phyloP scores from a whole-genome alignment of 2,329 filamentous ascomycete genomes.

The Sarocladium brachiariae region DNA sequence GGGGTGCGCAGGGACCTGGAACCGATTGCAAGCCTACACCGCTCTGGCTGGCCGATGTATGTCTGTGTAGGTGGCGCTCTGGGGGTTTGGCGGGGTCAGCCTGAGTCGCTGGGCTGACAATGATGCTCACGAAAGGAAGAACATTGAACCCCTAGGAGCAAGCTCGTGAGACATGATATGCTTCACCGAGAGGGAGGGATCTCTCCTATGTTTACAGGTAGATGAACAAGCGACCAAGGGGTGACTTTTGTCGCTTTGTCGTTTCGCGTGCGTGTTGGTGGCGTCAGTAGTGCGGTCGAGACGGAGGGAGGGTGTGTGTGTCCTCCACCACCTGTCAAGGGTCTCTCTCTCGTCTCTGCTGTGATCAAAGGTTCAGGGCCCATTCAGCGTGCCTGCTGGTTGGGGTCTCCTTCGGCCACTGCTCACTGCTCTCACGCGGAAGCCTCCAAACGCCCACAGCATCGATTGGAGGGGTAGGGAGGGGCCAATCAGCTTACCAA shows the following conservation, averaged over 20 bases:
- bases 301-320: too few relatives aligned
- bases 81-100: background rate
- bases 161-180: background rate
- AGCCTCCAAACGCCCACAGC: background rate
- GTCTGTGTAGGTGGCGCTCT: background rate
- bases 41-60: background rate
- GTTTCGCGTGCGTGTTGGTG: conserved; percentile 5
- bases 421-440: conserved; percentile 5
- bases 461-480: background rate
- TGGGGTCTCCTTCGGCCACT: too few relatives aligned
- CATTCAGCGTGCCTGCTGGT: background rate
- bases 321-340: too few relatives aligned
- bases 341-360: too few relatives aligned
- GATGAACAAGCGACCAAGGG: background rate
- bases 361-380: background rate
- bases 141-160: background rate
- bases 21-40: background rate
- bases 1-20: conserved; percentile 1
- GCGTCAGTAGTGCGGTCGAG: background rate
- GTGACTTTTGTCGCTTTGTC: background rate
- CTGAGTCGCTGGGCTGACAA: background rate
- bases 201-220: background rate
- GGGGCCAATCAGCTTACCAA: background rate
- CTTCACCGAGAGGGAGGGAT: background rate
- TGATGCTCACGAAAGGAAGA: background rate